Evolutionary conservation across 169 alveolate genomes (phyloP).

Genomic region (Plasmodium vivax): DNA sequence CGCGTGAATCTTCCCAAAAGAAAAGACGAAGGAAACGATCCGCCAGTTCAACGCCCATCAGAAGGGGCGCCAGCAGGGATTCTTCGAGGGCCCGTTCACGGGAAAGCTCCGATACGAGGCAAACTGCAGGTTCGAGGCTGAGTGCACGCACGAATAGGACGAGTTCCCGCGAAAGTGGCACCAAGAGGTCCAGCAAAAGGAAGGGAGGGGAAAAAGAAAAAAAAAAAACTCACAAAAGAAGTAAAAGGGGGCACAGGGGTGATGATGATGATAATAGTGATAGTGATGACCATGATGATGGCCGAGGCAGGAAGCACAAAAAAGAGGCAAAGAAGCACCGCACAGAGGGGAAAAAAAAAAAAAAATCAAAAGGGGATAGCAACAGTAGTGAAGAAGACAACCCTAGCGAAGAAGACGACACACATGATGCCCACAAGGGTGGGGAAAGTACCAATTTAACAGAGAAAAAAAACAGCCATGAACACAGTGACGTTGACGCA

Average conservation of each 20-base stretch:
- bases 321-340: background rate
- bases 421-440: background rate
- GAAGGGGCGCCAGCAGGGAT: background rate
- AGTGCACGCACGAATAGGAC: background rate
- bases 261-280: background rate
- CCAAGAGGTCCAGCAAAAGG: background rate
- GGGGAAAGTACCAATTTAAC: background rate
- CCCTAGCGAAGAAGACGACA: background rate
- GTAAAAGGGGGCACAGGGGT: background rate
- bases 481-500: background rate
- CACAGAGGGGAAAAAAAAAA: background rate
- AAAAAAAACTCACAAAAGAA: background rate
- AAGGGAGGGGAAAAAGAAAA: background rate
- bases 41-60: background rate
- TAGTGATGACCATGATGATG: background rate
- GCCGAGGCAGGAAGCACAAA: background rate
- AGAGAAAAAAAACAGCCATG: background rate
- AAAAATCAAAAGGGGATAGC: background rate
- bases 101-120: background rate
- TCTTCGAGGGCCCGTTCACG: background rate
- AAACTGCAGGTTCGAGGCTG: background rate
- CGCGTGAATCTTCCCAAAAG: background rate
- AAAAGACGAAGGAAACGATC: slow-evolving; percentile 1
- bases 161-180: background rate
- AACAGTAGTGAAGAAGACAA: background rate